phyloP scores from a whole-genome alignment of 1,284 basidiomycete species.

The Quambalaria eucalypti region DNA sequence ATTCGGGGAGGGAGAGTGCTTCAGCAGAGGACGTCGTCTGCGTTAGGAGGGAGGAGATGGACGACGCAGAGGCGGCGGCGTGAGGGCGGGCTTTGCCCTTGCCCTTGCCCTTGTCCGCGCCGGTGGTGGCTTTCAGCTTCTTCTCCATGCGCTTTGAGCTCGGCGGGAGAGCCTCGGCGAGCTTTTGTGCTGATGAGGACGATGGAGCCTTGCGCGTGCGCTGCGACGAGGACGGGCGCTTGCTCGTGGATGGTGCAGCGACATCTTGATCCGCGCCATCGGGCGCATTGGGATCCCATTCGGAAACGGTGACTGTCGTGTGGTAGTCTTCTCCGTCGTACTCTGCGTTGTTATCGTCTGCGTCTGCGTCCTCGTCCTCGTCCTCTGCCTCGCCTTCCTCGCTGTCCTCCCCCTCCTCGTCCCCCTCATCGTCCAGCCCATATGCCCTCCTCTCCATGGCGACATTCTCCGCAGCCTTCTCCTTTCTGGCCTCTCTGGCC shows the following conservation, averaged over 20 bases:
- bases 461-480: slow-evolving; percentile 38
- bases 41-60: slow-evolving; percentile 1
- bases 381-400: slow-evolving; percentile 8
- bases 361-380: slow-evolving; percentile 9
- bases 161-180: neutral
- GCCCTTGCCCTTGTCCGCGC: neutral
- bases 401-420: slow-evolving; percentile 19
- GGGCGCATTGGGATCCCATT: slow-evolving; percentile 19
- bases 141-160: neutral
- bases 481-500: slow-evolving; percentile 23
- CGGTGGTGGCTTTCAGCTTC: neutral
- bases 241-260: neutral
- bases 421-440: slow-evolving; percentile 26
- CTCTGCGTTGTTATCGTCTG: slow-evolving; percentile 12
- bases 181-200: neutral
- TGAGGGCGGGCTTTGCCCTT: neutral
- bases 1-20: neutral
- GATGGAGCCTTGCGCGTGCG: neutral
- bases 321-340: slow-evolving; percentile 25
- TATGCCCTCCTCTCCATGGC: slow-evolving; percentile 26
- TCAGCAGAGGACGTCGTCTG: neutral
- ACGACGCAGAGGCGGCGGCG: neutral
- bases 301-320: slow-evolving; percentile 22
- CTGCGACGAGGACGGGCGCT: neutral
- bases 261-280: neutral